phyloP scores from a whole-genome alignment of 2,329 filamentous ascomycete species.

The Apiospora aurea region DNA sequence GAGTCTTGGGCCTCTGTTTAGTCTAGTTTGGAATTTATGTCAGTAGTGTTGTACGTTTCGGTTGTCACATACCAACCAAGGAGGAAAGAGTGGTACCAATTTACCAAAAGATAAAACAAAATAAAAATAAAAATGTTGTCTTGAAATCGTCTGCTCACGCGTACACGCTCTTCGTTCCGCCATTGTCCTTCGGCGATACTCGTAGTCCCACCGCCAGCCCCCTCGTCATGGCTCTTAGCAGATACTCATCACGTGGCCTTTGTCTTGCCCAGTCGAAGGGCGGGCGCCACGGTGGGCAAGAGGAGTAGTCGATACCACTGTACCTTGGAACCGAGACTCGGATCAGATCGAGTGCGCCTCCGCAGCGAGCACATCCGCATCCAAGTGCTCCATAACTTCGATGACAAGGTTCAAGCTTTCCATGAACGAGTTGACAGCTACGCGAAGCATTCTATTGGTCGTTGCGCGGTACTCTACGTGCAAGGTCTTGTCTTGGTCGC shows the following conservation, averaged over 20 bases:
- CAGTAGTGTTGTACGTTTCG: background rate
- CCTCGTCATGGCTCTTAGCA: background rate
- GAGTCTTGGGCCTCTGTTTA: background rate
- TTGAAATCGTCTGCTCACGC: background rate
- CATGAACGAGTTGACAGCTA: conserved; percentile 96
- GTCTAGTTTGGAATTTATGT: background rate
- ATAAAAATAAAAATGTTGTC: background rate
- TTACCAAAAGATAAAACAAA: background rate
- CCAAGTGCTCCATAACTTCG: conserved; percentile 89
- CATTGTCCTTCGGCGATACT: conserved; percentile 1
- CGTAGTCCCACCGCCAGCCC: background rate
- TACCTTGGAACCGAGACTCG: background rate
- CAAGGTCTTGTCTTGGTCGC: conserved; percentile 57
- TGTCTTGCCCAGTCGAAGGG: background rate
- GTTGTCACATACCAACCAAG: background rate
- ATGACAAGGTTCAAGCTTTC: conserved; percentile 85
- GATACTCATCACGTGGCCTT: background rate
- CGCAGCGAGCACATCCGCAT: conserved; percentile 75
- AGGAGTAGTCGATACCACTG: background rate
- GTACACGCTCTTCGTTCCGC: background rate
- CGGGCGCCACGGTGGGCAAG: background rate
- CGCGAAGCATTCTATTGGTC: conserved; percentile 95
- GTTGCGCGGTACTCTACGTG: conserved; percentile 82
- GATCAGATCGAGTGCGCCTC: background rate
- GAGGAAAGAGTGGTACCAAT: background rate